phyloP scores from a whole-genome alignment of 1,284 basidiomycete genomes.

The Pyrrhoderma noxium region DNA sequence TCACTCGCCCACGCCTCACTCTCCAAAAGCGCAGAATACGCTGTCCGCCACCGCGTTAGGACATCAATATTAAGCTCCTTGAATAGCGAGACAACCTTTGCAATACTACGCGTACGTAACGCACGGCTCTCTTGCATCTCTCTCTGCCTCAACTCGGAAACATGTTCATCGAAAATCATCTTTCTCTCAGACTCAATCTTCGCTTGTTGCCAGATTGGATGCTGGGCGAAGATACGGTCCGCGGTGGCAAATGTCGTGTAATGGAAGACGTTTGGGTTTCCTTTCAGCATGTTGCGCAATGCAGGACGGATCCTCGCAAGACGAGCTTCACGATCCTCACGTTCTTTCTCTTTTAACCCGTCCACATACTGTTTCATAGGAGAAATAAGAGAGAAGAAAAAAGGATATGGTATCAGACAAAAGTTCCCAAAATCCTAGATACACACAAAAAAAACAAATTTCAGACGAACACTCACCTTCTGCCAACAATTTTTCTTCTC shows the following conservation, averaged over 20 bases:
- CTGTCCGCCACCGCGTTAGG: slow-evolving; percentile 81
- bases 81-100: slow-evolving; percentile 73
- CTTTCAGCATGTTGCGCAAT: slow-evolving; percentile 75
- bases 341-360: slow-evolving; percentile 54
- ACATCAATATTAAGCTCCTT: slow-evolving; percentile 82
- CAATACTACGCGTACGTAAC: slow-evolving; percentile 65
- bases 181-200: slow-evolving; percentile 77
- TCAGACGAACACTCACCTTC: slow-evolving; percentile 50
- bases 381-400: no score
- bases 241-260: slow-evolving; percentile 86
- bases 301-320: slow-evolving; percentile 78
- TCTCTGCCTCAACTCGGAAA: slow-evolving; percentile 72
- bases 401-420: no score
- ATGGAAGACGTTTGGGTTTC: slow-evolving; percentile 79
- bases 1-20: slow-evolving; percentile 76
- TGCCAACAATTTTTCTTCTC: slow-evolving; percentile 94
- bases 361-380: slow-evolving; percentile 57
- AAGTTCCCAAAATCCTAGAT: slow-evolving; percentile 2
- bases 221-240: slow-evolving; percentile 73
- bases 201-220: slow-evolving; percentile 83
- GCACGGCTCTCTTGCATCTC: slow-evolving; percentile 82
- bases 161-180: slow-evolving; percentile 85
- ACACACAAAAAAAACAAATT: slow-evolving; percentile 16
- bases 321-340: slow-evolving; percentile 75
- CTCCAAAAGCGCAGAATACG: slow-evolving; percentile 66